Evolutionary conservation across 345 rosid species (phyloP).

Genomic region (Eucalyptus pauciflora): DNA sequence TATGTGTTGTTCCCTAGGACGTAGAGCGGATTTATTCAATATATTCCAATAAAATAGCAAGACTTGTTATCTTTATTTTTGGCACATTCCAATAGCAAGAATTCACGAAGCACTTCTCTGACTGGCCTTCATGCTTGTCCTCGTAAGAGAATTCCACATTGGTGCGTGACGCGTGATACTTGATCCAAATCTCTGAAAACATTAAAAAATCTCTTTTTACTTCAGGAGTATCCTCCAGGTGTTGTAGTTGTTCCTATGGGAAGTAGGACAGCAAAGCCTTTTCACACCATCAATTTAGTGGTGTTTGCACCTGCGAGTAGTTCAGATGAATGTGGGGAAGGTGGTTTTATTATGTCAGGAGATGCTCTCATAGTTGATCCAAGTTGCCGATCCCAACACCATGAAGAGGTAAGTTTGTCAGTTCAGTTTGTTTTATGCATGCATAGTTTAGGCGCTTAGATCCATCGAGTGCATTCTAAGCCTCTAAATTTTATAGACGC

Average conservation of each 20-base stretch:
- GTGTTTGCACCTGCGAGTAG: conserved; percentile 48
- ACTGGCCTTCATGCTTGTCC: background rate
- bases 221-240: conserved; percentile 91
- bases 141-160: background rate
- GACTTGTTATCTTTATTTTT: background rate
- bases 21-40: background rate
- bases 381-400: conserved; percentile 45
- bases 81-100: background rate
- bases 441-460: background rate
- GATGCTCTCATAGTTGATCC: conserved; percentile 87
- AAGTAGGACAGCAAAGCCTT: conserved; percentile 65
- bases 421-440: background rate
- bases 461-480: background rate
- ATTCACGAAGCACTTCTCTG: background rate
- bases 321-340: conserved; percentile 13
- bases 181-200: background rate
- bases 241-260: conserved; percentile 69
- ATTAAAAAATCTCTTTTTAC: background rate
- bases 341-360: conserved; percentile 36
- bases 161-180: background rate
- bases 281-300: conserved; percentile 65
- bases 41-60: background rate
- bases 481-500: background rate
- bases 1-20: background rate
- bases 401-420: conserved; percentile 36